phyloP scores from a whole-genome alignment of 371 early-diverging fungal species.

The Zopfochytrium polystomum region DNA sequence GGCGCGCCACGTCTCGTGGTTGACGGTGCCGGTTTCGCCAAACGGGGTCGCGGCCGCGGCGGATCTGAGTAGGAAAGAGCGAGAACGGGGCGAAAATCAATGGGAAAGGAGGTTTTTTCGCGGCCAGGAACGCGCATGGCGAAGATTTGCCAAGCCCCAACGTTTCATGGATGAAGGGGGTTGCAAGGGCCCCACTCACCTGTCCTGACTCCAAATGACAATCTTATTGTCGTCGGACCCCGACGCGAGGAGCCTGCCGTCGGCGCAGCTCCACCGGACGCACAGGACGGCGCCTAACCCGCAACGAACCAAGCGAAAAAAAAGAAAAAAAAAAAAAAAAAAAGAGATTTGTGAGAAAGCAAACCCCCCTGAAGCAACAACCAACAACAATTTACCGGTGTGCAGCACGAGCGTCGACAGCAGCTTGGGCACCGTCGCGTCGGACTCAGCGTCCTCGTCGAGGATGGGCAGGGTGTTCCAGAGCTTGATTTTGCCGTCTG shows the following conservation, averaged over 20 bases:
- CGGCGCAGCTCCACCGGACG: conserved; percentile 76
- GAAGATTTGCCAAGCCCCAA: no score
- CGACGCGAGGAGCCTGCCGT: conserved; percentile 78
- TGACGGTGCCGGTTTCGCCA: conserved; percentile 25
- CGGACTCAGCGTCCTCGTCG: conserved; percentile 51
- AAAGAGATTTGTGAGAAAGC: neutral
- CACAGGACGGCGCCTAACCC: conserved; percentile 89
- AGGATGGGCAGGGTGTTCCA: conserved; percentile 51
- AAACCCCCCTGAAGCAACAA: neutral
- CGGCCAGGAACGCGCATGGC: no score
- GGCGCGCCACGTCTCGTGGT: conserved; percentile 75
- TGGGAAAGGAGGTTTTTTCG: no score
- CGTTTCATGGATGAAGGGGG: no score
- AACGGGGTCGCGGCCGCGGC: conserved; percentile 3
- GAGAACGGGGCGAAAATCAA: neutral
- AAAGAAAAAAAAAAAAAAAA: conserved; percentile 46
- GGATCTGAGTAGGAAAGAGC: conserved; percentile 11
- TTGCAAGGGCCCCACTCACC: conserved; percentile 36
- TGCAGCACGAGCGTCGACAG: conserved; percentile 80
- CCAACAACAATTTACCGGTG: conserved; percentile 64
- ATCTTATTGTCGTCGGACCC: conserved; percentile 85
- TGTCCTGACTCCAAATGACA: conserved; percentile 85
- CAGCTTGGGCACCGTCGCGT: conserved; percentile 52
- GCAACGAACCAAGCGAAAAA: no score
- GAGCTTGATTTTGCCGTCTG: conserved; percentile 15